Conservation (phyloP, 768 basidiomycete species). For the Jaapia argillacea region DNA sequence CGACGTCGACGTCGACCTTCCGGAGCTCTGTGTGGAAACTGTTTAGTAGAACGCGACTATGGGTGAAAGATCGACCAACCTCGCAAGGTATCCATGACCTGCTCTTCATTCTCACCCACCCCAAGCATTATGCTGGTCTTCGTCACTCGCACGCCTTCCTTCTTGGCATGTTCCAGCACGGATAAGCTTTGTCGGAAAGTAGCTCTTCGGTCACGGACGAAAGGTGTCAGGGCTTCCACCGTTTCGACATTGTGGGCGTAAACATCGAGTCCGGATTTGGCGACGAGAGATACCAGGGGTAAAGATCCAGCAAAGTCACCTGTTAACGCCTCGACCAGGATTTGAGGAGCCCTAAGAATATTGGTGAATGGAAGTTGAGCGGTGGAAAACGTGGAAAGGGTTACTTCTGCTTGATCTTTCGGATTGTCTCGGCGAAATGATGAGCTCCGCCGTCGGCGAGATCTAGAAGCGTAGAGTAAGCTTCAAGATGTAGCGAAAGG, state of each 20-base stretch:
- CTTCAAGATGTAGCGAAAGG: conserved; percentile 1
- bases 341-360: conserved; percentile 71
- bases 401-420: conserved; percentile 92
- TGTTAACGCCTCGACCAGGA: conserved; percentile 93
- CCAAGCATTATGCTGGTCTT: conserved; percentile 99
- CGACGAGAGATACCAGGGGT: conserved; percentile 70
- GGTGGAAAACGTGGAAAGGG: conserved; percentile 11
- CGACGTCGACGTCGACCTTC: conserved; percentile 84
- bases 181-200: conserved; percentile 78
- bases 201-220: conserved; percentile 90
- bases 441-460: conserved; percentile 84
- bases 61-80: conserved; percentile 34
- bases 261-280: conserved; percentile 90
- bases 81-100: conserved; percentile 72
- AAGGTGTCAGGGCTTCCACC: conserved; percentile 88
- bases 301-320: conserved; percentile 85
- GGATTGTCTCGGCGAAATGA: conserved; percentile 94
- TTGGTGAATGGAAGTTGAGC: background rate
- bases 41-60: conserved; percentile 2
- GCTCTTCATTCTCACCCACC: conserved; percentile 81
- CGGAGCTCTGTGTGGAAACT: conserved; percentile 60
- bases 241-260: conserved; percentile 99
- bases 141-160: conserved; percentile 75
- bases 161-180: conserved; percentile 78
- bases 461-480: too few relatives aligned